These are phyloP conservation scores for Eimeria acervulina DNA, from an alignment of 169 alveolate species.

Conservation along the genomic window DNA sequence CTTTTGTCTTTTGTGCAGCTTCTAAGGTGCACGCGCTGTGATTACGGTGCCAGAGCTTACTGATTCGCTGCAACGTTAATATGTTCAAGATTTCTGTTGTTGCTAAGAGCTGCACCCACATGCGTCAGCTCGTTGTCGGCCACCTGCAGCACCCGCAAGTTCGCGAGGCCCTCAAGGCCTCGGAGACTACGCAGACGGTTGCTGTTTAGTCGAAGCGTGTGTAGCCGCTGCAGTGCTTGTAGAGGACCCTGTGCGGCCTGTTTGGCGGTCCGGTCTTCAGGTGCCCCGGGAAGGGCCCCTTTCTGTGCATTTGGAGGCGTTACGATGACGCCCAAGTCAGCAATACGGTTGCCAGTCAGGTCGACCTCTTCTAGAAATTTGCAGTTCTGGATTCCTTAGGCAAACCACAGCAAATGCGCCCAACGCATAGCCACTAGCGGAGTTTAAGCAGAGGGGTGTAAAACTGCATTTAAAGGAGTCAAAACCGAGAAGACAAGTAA, in stretches of 20 bases:
- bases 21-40: not conserved
- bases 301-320: not conserved
- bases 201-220: slow-evolving; percentile 71
- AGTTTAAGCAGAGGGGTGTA: not conserved
- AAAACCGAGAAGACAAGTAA: not conserved
- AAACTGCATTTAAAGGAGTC: not conserved
- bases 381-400: slow-evolving; percentile 41
- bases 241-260: not conserved
- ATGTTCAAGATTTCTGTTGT: slow-evolving; percentile 66
- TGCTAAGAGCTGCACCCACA: slow-evolving; percentile 58
- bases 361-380: slow-evolving; percentile 56
- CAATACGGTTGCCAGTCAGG: slow-evolving; percentile 51
- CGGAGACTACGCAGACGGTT: slow-evolving; percentile 65
- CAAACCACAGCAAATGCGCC: not conserved
- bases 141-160: slow-evolving; percentile 58
- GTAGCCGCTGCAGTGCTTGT: slow-evolving; percentile 61
- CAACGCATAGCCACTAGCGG: not conserved
- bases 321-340: not conserved
- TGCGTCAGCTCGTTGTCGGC: slow-evolving; percentile 76
- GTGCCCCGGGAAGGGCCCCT: not conserved
- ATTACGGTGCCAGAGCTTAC: slow-evolving; percentile 50
- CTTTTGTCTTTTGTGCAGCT: not conserved
- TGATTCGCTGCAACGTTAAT: slow-evolving; percentile 77
- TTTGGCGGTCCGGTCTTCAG: not conserved
- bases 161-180: slow-evolving; percentile 52